Base-by-base conservation (phyloP, 139 green algal genomes). In the Desmodesmus armatus region DNA sequence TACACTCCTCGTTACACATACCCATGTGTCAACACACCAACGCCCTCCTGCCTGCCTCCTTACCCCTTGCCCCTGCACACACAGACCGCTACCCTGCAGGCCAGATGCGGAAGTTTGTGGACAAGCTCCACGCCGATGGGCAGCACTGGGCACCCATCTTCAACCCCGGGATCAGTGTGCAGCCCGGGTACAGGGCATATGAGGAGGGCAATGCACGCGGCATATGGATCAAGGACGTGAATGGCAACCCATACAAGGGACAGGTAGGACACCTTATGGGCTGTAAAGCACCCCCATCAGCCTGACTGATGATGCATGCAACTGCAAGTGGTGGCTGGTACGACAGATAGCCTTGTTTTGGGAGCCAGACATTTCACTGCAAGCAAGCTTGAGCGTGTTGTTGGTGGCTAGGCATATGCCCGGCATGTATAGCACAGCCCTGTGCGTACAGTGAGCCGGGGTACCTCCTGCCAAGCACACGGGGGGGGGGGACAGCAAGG, bases 81-180 rank as follows among this genome's bases (percentile, higher is more conserved):
- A 15, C 66, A 60, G 43, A 79, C 0, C 71, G 71, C n/a, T 79
- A 63, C 71, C 71, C 71, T 9, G 15, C 41, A 7, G 71, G 23
- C 0, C 25, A 37, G 41, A 79, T 79, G 71, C 15, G 35, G 21
- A 27, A 40, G 9, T 58, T 79, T 21, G 71, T 33, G 9, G 39
- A 31, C 41, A 37, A 37, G 37, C 40, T 79, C n/a, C 71, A 58
- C 2, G 71, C 41, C 11, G 7, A n/a, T 21, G 71, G 71, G 1
- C 71, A 79, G 71, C 71, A 79, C n/a, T 79, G 71, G 71, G 39
- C 62, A 41, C 71, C 71, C 11, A 55, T 79, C 21, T 23, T 79
- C 7, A 60, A 79, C 43, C 35, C 71, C 21, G 71, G 5, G 25
- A 35, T 60, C 11, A 41, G 37, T 3, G 41, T 41, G 3, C 37